Base-by-base conservation (phyloP, 192 early-diverging fungal species). In the Tieghemiomyces parasiticus region DNA sequence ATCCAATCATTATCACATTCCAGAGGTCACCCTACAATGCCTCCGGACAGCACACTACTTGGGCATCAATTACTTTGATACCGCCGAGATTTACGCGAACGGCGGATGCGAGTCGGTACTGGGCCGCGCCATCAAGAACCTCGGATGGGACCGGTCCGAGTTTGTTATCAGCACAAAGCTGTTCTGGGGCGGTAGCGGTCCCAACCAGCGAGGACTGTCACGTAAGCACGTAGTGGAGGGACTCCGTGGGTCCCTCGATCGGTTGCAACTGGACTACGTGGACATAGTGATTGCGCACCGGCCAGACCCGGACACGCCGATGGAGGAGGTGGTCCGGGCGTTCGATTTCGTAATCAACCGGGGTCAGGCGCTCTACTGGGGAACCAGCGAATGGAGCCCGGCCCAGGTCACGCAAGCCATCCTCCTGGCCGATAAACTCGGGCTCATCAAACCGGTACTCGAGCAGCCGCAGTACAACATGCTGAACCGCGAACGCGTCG, bases 181-280 rank as follows among this genome's bases (percentile, higher is more conserved):
- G 30, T 85, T 81, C 45, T 81, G 82, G 83, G 84, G 81, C 14
- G 80, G 77, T 6, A 80, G 81, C 33, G 84, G 85, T 0, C 81
- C 79, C 33, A 92, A 92, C 69, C 87, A 89, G 46, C 78, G 78
- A 35, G 90, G 90, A 4, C 71, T 92, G 26, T 89, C 87, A 1
- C 75, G 88, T 53, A 92, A 92, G 62, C 88, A 92, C 68, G 81
- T 92, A 33, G 72, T 90, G 60, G 88, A 92, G 56, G 90, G 90
- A 24, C 72, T 81, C 20, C 71, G 78, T 22, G 87, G 85, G 0
- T 85, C 76, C 24, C 71, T 88, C 32, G 79, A 79, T 49, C 77
- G 90, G 14, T 69, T 90, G 32, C 74, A 84, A 50, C 64, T 89
- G 53, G 83, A 83, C 35, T 84, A 89, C 73, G 83, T 85, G 13